Base-by-base conservation (phyloP, 306 rosid species). In the Dryas octopetala region DNA sequence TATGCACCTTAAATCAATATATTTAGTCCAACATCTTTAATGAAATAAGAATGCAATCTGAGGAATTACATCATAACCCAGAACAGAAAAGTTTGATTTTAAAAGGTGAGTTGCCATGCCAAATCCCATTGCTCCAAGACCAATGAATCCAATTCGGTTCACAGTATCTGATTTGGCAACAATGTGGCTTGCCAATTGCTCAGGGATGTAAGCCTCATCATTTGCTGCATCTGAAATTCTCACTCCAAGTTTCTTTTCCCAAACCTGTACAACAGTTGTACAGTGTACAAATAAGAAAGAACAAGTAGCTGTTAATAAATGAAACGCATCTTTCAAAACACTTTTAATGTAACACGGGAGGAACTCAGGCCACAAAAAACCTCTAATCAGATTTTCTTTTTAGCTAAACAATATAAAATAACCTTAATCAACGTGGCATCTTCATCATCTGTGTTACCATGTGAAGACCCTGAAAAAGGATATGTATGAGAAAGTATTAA, bases 91-190 rank as follows among this genome's bases (percentile, higher is more conserved):
- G 45, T 91, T 84, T 64, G 93, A 90, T 50, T 57, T 89, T 85
- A 94, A 66, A 69, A 94, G 89, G 54, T 94, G 95, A 74, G 97
- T 86, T 74, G 98, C 96, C 98, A 94, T 94, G 90, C 98, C 98
- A 81, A 90, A 94, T 81, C 98, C 98, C 98, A 94, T 94, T 69
- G 96, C 98, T 83, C 98, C 98, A 70, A 94, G 98, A 74, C 98
- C 98, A 76, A 94, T 77, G 85, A 94, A 94, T 79, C 97, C 98
- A 85, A 94, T 80, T 70, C 89, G 85, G 53, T 59, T 78, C 77
- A 79, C 89, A 58, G 80, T 75, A 62, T 76, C 73, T 74, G 97
- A 79, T 74, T 69, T 69, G 51, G 89, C 71, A 73, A 75, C 85
- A 58, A 80, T 79, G 74, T 87, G 70, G 78, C 85, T 78, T 55